Evolutionary conservation across 2,329 filamentous ascomycete genomes (phyloP).

Genomic region (Pseudogymnoascus sp.): DNA sequence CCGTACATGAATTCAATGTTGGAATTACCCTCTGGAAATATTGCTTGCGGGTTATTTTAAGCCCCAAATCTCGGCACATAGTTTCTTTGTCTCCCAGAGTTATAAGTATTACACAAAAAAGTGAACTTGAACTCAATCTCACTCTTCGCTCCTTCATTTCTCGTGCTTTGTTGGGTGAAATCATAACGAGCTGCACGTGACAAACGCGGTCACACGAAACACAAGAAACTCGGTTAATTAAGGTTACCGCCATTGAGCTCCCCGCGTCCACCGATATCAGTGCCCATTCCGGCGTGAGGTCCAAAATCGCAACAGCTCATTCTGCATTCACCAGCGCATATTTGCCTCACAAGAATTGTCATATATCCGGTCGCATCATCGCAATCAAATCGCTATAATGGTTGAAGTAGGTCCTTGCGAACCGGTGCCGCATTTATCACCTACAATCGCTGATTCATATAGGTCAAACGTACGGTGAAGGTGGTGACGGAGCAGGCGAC

Average conservation of each 20-base stretch:
- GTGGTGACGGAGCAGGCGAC: slow-evolving; percentile 86
- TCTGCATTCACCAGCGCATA: slow-evolving; percentile 2
- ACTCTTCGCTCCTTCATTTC: background rate
- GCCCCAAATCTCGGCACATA: no score
- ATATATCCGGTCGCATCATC: background rate
- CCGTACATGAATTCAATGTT: background rate
- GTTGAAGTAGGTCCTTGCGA: slow-evolving; percentile 9
- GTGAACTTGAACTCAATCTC: background rate
- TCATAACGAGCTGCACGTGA: slow-evolving; percentile 7
- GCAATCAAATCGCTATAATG: background rate
- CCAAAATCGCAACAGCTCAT: slow-evolving; percentile 16
- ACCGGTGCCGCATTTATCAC: background rate
- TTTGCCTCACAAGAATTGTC: background rate
- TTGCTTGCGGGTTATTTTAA: background rate
- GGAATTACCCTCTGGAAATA: background rate
- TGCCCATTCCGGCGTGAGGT: slow-evolving; percentile 16
- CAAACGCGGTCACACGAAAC: slow-evolving; percentile 9
- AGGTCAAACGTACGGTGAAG: slow-evolving; percentile 82
- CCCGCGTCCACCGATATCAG: slow-evolving; percentile 16
- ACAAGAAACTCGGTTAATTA: slow-evolving; percentile 8
- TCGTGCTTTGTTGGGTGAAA: background rate
- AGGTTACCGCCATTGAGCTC: slow-evolving; percentile 5
- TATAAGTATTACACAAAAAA: background rate
- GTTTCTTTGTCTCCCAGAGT: background rate
- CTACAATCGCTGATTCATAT: slow-evolving; percentile 12